Evolutionary conservation across 2,329 filamentous ascomycete genomes (phyloP).

Genomic region (Trichoderma brevicompactum): DNA sequence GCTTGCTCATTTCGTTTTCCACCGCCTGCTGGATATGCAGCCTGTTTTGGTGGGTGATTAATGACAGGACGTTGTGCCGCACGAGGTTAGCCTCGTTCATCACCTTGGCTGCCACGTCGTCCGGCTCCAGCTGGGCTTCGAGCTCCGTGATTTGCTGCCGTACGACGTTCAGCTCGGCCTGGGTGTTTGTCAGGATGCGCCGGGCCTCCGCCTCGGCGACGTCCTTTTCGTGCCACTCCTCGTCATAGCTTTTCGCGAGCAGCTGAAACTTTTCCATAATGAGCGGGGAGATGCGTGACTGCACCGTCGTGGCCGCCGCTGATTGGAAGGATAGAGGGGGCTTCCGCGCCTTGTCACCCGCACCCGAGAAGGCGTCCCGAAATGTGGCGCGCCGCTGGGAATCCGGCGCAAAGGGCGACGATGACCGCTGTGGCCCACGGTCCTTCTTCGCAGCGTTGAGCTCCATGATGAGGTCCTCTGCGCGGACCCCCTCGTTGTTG

Average conservation of each 20-base stretch:
- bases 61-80: slow-evolving; percentile 54
- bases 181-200: slow-evolving; percentile 67
- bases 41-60: slow-evolving; percentile 58
- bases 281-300: slow-evolving; percentile 69
- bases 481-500: slow-evolving; percentile 80
- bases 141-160: slow-evolving; percentile 64
- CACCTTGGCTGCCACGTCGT: slow-evolving; percentile 56
- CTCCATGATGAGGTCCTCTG: slow-evolving; percentile 80
- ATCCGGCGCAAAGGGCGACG: slow-evolving; percentile 69
- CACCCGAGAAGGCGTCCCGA: slow-evolving; percentile 53
- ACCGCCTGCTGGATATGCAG: slow-evolving; percentile 58
- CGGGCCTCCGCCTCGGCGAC: slow-evolving; percentile 69
- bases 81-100: slow-evolving; percentile 55
- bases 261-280: slow-evolving; percentile 74
- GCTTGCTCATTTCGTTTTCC: slow-evolving; percentile 54
- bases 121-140: slow-evolving; percentile 58
- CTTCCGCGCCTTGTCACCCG: slow-evolving; percentile 50
- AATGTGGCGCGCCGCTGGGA: slow-evolving; percentile 61
- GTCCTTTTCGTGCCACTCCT: slow-evolving; percentile 75
- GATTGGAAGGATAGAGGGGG: slow-evolving; percentile 55
- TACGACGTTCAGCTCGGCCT: slow-evolving; percentile 66
- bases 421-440: slow-evolving; percentile 73
- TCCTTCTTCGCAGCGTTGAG: slow-evolving; percentile 71
- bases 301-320: slow-evolving; percentile 70
- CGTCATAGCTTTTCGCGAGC: slow-evolving; percentile 71